Percentiles rank a stretch among this genome's conserved stretches.
phyloP scores from a whole-genome alignment of 2,329 filamentous ascomycete species.

The Raffaelea deltoideospora region DNA sequence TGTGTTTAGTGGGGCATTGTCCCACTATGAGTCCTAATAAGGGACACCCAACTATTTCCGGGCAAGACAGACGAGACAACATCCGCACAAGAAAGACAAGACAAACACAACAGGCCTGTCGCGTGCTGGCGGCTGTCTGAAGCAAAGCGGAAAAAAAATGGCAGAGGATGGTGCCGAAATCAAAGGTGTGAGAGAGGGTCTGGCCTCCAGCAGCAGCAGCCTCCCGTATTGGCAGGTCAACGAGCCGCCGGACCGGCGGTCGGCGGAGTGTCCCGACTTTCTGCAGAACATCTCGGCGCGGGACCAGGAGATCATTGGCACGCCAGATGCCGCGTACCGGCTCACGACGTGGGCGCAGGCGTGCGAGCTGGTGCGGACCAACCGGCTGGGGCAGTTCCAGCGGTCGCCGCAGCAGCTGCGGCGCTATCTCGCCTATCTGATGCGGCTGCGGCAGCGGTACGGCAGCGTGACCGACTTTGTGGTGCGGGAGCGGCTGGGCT shows the following conservation, averaged over 20 bases:
- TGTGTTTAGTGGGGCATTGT: too few relatives aligned
- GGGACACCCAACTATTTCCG: too few relatives aligned
- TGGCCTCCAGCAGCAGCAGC: not conserved
- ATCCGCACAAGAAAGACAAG: too few relatives aligned
- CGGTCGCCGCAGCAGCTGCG: conserved; percentile 63
- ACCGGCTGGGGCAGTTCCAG: conserved; percentile 63
- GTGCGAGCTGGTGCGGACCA: conserved; percentile 41
- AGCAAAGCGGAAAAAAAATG: too few relatives aligned
- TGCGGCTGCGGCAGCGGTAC: conserved; percentile 46
- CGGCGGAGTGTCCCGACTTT: conserved; percentile 55
- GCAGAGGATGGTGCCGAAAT: too few relatives aligned
- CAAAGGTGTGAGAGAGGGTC: too few relatives aligned
- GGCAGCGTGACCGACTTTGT: conserved; percentile 71
- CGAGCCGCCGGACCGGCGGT: conserved; percentile 46
- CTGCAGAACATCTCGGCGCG: conserved; percentile 49
- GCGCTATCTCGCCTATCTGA: conserved; percentile 59
- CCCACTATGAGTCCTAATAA: too few relatives aligned
- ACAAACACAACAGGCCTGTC: too few relatives aligned
- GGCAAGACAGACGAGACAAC: too few relatives aligned
- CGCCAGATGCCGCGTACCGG: conserved; percentile 50
- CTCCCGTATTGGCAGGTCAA: conserved; percentile 75
- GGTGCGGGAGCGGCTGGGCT: conserved; percentile 51
- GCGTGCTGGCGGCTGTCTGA: too few relatives aligned
- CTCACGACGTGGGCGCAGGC: conserved; percentile 57
- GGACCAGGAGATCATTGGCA: conserved; percentile 54